A percentile compares a stretch with the other conserved stretches of the same genome.
phyloP scores from a whole-genome alignment of 208 protist species.

The Acanthamoeba lugdunensis region DNA sequence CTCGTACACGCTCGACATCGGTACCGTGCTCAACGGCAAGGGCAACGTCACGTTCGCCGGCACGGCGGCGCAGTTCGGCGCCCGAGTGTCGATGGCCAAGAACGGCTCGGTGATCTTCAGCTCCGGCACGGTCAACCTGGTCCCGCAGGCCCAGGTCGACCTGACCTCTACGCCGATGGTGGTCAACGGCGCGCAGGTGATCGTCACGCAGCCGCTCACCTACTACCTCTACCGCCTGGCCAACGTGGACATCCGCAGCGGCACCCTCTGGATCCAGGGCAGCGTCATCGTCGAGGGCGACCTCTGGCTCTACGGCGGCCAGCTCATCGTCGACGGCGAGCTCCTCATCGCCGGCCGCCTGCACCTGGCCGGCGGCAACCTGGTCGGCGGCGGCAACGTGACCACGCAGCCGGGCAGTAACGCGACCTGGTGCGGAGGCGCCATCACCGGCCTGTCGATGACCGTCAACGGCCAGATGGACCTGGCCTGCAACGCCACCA shows the following conservation, averaged over 20 bases:
- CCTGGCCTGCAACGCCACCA: constrained; percentile 37
- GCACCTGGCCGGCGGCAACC: constrained; percentile 44
- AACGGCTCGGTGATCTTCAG: constrained; percentile 59
- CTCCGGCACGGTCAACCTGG: constrained; percentile 53
- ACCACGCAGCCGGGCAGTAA: constrained; percentile 40
- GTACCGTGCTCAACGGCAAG: constrained; percentile 24
- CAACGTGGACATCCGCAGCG: constrained; percentile 61
- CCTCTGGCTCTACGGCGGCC: constrained; percentile 60
- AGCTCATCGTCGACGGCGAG: constrained; percentile 63
- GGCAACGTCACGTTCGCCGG: constrained; percentile 35
- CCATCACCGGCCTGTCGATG: constrained; percentile 62
- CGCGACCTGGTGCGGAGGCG: constrained; percentile 37
- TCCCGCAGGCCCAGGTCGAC: constrained; percentile 15
- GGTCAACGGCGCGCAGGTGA: constrained; percentile 42
- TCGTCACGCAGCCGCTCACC: constrained; percentile 68
- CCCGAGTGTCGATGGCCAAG: constrained; percentile 32
- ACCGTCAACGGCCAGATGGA: constrained; percentile 13
- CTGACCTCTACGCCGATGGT: constrained; percentile 53
- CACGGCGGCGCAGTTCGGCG: constrained; percentile 38
- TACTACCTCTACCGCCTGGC: constrained; percentile 70
- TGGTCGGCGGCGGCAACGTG: constrained; percentile 61
- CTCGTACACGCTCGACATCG: constrained; percentile 41
- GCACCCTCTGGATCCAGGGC: constrained; percentile 60
- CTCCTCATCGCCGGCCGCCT: constrained; percentile 60
- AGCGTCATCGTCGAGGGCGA: constrained; percentile 65